Base-by-base conservation (phyloP, 75 land plant genomes). In the Pinus taeda region DNA sequence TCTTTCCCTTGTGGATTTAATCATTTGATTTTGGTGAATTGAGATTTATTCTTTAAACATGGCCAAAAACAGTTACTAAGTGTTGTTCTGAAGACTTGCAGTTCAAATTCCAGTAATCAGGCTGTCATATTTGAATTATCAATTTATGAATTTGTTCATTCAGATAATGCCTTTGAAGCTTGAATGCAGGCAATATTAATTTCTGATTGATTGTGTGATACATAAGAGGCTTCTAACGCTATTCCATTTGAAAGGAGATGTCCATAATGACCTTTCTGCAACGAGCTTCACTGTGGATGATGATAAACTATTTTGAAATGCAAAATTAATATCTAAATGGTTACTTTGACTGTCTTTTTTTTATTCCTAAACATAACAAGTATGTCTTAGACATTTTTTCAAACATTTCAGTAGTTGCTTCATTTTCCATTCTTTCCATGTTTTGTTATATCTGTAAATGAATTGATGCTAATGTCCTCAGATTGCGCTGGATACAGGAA, bases 401-500 rank as follows among this genome's bases (percentile, higher is more conserved):
- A 20, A 69, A 15, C 6, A 18, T 69, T 42, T 69, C 4, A 69
- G 5, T 14, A n/a, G 3, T 37, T 65, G 36, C 7, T n/a, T 42
- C 49, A 18, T 69, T 69, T 69, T 9, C 37, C 17, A 55, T 33
- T 17, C 37, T 15, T 29, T 24, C 22, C 22, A 26, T 17, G 63
- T 39, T 29, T 74, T 74, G 33, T 57, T 29, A 49, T 49, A 49
- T 49, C 9, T 49, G 11, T 49, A 49, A 49, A 49, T 49, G 55
- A 22, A 26, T 59, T 74, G 15, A 26, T 57, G 18, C 18, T 73
- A 60, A 22, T 20, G 29, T 20, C n/a, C 72, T 39, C 39, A 74
- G 69, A 30, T 26, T 29, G 14, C 4, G 37, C 55, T 63, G 71
- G 60, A 24, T 82, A 37, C 82, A 96, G 99, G 97, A 88, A 7